A percentile compares a stretch with the other conserved stretches of the same genome.
Evolutionary conservation across 768 basidiomycete species (phyloP).

Genomic region (Kwoniella sp.): DNA sequence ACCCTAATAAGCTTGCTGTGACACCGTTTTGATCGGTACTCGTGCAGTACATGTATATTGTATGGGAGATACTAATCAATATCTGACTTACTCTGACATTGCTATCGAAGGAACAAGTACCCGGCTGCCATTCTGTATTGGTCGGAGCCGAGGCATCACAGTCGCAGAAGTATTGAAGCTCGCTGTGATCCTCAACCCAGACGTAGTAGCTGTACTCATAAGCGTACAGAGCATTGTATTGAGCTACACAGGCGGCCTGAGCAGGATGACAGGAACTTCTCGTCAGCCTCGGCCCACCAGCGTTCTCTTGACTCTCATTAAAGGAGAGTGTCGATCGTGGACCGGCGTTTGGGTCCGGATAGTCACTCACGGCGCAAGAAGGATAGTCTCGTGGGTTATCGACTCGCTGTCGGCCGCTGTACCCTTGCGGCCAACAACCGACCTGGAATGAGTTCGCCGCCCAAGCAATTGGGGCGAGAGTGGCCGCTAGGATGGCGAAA

Average conservation of each 20-base stretch:
- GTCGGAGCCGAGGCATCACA: neutral
- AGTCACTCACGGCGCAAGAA: neutral
- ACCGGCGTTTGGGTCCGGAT: too few relatives aligned
- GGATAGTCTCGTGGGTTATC: neutral
- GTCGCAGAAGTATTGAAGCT: neutral
- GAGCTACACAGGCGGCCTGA: neutral
- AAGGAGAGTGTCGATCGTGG: too few relatives aligned
- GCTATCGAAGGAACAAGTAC: neutral
- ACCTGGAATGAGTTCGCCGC: neutral
- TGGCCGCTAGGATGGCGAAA: neutral
- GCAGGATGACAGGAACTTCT: neutral
- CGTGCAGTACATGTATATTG: neutral
- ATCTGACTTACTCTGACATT: neutral
- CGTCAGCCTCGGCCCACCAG: neutral
- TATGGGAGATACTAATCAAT: too few relatives aligned
- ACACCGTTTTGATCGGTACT: neutral
- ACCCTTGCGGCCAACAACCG: neutral
- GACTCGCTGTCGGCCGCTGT: neutral
- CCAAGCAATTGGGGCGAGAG: neutral
- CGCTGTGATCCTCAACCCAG: neutral
- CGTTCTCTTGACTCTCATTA: too few relatives aligned
- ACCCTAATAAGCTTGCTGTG: neutral
- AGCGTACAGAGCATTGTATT: neutral
- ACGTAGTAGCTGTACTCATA: neutral
- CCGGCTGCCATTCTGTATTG: neutral